Percentiles rank a stretch among this genome's conserved stretches.
phyloP scores from a whole-genome alignment of 23 red algal species.

The Gracilariopsis chorda region DNA sequence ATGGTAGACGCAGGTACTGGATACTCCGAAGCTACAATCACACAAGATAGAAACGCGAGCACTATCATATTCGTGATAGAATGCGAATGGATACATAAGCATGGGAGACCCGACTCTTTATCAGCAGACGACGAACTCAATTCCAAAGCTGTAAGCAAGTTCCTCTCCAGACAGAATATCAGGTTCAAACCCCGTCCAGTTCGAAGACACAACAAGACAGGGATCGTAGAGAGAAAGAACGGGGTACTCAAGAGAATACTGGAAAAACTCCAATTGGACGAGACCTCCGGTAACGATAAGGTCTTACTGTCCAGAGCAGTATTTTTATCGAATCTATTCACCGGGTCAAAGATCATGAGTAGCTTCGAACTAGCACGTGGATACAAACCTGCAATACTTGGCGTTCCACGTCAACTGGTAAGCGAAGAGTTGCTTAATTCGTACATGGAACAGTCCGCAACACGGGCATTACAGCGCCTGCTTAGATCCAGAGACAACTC shows the following conservation, averaged over 20 bases:
- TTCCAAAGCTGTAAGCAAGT: background rate
- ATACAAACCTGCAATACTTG: constrained; percentile 3
- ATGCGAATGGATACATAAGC: background rate
- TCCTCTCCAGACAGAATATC: background rate
- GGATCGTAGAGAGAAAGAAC: constrained; percentile 51
- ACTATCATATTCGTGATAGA: background rate
- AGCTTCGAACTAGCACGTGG: background rate
- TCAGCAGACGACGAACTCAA: background rate
- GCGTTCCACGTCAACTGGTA: background rate
- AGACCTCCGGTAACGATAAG: background rate
- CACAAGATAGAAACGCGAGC: background rate
- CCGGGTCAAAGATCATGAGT: background rate
- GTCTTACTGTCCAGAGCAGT: background rate
- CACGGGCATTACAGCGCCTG: background rate
- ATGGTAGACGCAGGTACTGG: background rate
- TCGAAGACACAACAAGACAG: constrained; percentile 23
- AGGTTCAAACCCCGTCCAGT: constrained; percentile 11
- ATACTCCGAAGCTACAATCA: background rate
- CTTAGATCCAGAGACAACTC: background rate
- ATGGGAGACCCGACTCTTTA: background rate
- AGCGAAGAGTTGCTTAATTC: background rate
- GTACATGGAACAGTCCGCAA: background rate
- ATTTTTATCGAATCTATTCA: constrained; percentile 25
- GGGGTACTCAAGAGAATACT: background rate
- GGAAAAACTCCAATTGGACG: background rate